These are phyloP conservation scores for Helicocarpus griseus DNA, from an alignment of 2,329 filamentous ascomycete species.

Conservation along the genomic window DNA sequence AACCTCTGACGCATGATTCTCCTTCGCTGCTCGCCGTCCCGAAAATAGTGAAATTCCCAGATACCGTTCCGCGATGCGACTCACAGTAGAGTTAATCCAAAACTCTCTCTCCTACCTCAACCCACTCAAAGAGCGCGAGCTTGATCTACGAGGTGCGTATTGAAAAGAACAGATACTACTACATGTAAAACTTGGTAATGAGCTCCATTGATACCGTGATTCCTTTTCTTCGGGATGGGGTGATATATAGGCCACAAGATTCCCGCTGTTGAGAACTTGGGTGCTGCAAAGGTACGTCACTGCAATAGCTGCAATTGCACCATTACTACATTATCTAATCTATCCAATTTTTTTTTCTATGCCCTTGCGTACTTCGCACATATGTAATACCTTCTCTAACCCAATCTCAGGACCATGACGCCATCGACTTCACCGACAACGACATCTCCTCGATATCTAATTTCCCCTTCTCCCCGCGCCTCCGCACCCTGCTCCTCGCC, in stretches of 20 bases:
- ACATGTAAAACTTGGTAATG: constrained; percentile 66
- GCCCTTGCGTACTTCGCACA: not conserved
- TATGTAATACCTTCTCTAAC: constrained; percentile 3
- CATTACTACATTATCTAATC: not conserved
- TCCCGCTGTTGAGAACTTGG: constrained; percentile 92
- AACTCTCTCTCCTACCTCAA: constrained; percentile 96
- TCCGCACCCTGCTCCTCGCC: constrained; percentile 79
- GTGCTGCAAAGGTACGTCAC: constrained; percentile 72
- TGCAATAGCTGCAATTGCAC: not conserved
- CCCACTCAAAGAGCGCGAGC: constrained; percentile 94
- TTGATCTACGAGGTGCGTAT: constrained; percentile 95
- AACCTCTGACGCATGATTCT: constrained; percentile 23
- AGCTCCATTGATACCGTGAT: constrained; percentile 76
- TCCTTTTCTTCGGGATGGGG: constrained; percentile 26
- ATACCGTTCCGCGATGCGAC: constrained; percentile 57
- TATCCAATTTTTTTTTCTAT: not conserved
- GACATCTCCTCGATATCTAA: constrained; percentile 83
- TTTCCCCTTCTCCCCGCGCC: constrained; percentile 81
- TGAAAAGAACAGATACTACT: constrained; percentile 97
- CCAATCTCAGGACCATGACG: constrained; percentile 67
- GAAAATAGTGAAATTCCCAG: not conserved
- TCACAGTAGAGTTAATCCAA: constrained; percentile 90
- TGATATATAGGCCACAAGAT: constrained; percentile 82
- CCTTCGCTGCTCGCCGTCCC: constrained; percentile 5
- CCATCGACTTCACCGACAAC: constrained; percentile 97